phyloP scores from a whole-genome alignment of 139 green algal species.

The Microglena sp. region DNA sequence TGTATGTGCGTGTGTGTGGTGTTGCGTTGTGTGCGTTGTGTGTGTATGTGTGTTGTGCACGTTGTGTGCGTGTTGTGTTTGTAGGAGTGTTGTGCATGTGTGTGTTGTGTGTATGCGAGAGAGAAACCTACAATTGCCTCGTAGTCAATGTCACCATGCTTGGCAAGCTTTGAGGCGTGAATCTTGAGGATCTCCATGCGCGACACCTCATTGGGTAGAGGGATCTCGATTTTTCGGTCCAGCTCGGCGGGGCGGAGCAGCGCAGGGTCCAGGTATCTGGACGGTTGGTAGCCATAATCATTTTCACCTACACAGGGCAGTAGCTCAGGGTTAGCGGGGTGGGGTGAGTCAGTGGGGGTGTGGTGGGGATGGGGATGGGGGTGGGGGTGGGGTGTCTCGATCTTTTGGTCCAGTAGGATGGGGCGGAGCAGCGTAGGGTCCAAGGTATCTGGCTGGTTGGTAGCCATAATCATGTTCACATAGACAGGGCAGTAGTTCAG shows the following conservation, averaged over 20 bases:
- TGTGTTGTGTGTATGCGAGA: too few relatives aligned
- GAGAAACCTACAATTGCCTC: slow-evolving; percentile 84
- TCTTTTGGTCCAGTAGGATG: too few relatives aligned
- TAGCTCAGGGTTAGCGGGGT: too few relatives aligned
- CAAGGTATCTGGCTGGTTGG: slow-evolving; percentile 91
- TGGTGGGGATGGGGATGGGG: too few relatives aligned
- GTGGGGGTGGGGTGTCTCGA: too few relatives aligned
- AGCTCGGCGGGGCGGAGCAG: slow-evolving; percentile 80
- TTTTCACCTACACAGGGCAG: slow-evolving; percentile 84
- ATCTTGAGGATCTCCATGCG: slow-evolving; percentile 99
- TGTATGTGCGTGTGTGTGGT: too few relatives aligned
- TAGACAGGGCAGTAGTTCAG: too few relatives aligned
- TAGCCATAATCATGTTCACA: slow-evolving; percentile 94
- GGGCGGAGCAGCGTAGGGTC: slow-evolving; percentile 94
- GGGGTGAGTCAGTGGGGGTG: too few relatives aligned
- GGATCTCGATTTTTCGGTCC: slow-evolving; percentile 87
- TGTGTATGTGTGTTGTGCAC: too few relatives aligned
- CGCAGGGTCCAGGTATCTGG: slow-evolving; percentile 94
- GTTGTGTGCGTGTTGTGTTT: too few relatives aligned
- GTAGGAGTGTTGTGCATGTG: too few relatives aligned
- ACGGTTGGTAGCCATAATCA: slow-evolving; percentile 91
- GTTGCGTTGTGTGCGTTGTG: too few relatives aligned
- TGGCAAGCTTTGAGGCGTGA: slow-evolving; percentile 83
- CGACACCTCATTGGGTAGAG: slow-evolving; percentile 90
- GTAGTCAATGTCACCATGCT: slow-evolving; percentile 99